phyloP scores from a whole-genome alignment of 2,329 filamentous ascomycete genomes.

The Claviceps digitariae region DNA sequence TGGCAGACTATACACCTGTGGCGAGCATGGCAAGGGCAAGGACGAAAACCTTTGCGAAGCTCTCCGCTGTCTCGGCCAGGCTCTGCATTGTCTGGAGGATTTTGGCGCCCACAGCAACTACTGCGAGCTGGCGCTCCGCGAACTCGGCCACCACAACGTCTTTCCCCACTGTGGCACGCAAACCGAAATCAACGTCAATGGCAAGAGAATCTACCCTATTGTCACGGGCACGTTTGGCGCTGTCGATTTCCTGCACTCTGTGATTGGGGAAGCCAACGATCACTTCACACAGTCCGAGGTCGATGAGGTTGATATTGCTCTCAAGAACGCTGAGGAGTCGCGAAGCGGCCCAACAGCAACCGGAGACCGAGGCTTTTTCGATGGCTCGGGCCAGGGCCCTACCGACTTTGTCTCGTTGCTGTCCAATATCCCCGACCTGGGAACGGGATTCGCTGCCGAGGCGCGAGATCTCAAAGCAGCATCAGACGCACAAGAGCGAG shows the following conservation, averaged over 20 bases:
- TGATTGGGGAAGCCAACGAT: slow-evolving; percentile 63
- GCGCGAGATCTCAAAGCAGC: slow-evolving; percentile 47
- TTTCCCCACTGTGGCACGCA: slow-evolving; percentile 60
- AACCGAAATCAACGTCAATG: slow-evolving; percentile 49
- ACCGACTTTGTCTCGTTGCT: slow-evolving; percentile 59
- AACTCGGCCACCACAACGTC: slow-evolving; percentile 68
- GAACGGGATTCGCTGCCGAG: slow-evolving; percentile 51
- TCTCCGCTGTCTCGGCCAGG: slow-evolving; percentile 61
- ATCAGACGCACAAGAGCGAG: slow-evolving; percentile 50
- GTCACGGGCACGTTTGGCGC: slow-evolving; percentile 65
- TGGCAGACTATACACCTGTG: slow-evolving; percentile 60
- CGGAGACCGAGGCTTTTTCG: slow-evolving; percentile 28
- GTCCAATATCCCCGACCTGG: slow-evolving; percentile 59
- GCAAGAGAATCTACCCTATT: slow-evolving; percentile 57
- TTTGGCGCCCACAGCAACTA: slow-evolving; percentile 78
- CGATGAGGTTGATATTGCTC: slow-evolving; percentile 62
- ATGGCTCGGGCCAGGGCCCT: slow-evolving; percentile 22
- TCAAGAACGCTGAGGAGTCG: slow-evolving; percentile 52
- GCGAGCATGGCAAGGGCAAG: slow-evolving; percentile 44
- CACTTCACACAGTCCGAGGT: slow-evolving; percentile 78
- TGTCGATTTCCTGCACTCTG: slow-evolving; percentile 74
- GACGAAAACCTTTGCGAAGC: slow-evolving; percentile 73
- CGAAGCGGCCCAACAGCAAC: slow-evolving; percentile 21
- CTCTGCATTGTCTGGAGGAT: slow-evolving; percentile 65
- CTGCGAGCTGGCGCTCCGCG: slow-evolving; percentile 61